Evolutionary conservation across 352 stramenopile genomes (phyloP).

Genomic region (Phytophthora fragariaefolia): DNA sequence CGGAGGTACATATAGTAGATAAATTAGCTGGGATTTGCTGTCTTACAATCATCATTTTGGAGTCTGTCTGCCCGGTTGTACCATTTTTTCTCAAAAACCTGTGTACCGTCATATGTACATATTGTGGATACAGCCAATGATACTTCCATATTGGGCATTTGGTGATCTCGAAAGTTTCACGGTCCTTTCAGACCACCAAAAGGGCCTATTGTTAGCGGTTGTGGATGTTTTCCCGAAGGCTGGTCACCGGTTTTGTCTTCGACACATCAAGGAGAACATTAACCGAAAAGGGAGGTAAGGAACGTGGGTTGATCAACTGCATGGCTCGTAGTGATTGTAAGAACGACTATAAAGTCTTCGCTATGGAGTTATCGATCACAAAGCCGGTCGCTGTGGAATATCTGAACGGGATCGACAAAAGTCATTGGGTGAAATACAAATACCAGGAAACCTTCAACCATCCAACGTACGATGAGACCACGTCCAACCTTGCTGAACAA

Average conservation of each 20-base stretch:
- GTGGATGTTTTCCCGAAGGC: constrained; percentile 2
- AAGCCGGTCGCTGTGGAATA: constrained; percentile 8
- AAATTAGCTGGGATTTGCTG: too few relatives aligned
- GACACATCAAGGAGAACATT: constrained; percentile 12
- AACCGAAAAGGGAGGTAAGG: constrained; percentile 5
- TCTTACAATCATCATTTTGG: too few relatives aligned
- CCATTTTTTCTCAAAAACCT: too few relatives aligned
- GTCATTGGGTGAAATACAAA: constrained; percentile 33
- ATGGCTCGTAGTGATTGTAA: constrained; percentile 14
- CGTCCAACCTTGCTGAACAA: constrained; percentile 32
- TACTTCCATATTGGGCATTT: too few relatives aligned
- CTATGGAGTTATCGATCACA: not conserved
- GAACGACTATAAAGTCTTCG: constrained; percentile 4
- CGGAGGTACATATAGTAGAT: too few relatives aligned
- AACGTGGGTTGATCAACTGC: not conserved
- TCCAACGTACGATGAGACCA: constrained; percentile 27
- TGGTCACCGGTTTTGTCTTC: constrained; percentile 16
- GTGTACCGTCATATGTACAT: too few relatives aligned
- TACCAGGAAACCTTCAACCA: constrained; percentile 21
- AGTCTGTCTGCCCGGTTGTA: too few relatives aligned
- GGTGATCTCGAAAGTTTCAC: not conserved
- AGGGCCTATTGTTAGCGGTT: constrained; percentile 1
- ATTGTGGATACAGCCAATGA: too few relatives aligned
- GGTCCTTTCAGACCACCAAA: constrained; percentile 2
- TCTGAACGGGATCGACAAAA: constrained; percentile 12